A percentile compares a stretch with the other conserved stretches of the same genome.
phyloP scores from a whole-genome alignment of 352 stramenopile genomes.

The Globisporangium canariense region DNA sequence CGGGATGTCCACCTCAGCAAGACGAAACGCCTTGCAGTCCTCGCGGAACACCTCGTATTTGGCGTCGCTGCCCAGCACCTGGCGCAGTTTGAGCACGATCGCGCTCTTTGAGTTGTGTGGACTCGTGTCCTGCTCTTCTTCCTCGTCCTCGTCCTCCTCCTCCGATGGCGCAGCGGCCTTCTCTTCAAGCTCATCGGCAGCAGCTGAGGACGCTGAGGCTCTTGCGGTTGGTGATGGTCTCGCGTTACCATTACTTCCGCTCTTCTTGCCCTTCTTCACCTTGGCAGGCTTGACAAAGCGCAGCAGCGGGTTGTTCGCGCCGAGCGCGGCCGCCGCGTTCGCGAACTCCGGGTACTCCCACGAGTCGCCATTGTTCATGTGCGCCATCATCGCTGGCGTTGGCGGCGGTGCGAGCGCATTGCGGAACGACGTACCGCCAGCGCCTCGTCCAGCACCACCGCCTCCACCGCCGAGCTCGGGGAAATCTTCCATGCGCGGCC shows the following conservation, averaged over 20 bases:
- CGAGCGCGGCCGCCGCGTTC: conserved; percentile 58
- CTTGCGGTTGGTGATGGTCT: not conserved
- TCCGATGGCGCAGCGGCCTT: conserved; percentile 28
- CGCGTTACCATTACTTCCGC: conserved; percentile 3
- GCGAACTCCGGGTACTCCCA: conserved; percentile 77
- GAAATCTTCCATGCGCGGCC: conserved; percentile 64
- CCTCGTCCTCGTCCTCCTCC: conserved; percentile 29
- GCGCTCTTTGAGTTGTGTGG: conserved; percentile 61
- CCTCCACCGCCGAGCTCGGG: conserved; percentile 36
- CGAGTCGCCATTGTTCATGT: conserved; percentile 55
- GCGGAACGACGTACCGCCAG: conserved; percentile 40
- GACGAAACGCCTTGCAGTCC: conserved; percentile 67
- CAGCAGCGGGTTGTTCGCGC: conserved; percentile 79
- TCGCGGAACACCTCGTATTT: conserved; percentile 86
- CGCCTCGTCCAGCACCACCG: conserved; percentile 13
- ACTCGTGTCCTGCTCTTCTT: conserved; percentile 31
- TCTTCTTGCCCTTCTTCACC: conserved; percentile 61
- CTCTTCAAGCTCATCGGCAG: conserved; percentile 38
- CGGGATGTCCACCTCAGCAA: conserved; percentile 49
- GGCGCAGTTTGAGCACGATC: conserved; percentile 73
- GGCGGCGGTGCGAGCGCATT: conserved; percentile 68
- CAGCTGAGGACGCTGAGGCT: not conserved
- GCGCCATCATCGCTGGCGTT: conserved; percentile 66
- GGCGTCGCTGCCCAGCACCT: conserved; percentile 68
- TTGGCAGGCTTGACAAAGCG: conserved; percentile 74